Conservation (phyloP, 2,329 filamentous ascomycete species). For the Canariomyces notabilis region DNA sequence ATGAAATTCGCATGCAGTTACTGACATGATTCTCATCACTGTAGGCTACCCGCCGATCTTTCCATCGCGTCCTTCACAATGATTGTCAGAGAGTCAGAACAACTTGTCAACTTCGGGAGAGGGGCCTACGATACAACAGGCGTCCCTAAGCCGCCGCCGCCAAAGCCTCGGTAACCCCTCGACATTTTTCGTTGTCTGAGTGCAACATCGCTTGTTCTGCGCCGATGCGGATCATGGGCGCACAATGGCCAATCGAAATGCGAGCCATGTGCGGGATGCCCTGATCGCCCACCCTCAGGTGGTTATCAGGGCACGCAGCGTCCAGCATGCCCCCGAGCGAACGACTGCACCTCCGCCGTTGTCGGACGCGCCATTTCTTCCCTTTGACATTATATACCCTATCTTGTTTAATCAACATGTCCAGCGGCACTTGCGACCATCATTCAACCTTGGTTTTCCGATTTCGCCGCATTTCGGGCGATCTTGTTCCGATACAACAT, state of each 20-base stretch:
- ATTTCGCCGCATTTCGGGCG: not conserved
- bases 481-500: constrained; percentile 28
- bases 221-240: constrained; percentile 12
- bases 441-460: constrained; percentile 5
- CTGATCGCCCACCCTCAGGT: constrained; percentile 3
- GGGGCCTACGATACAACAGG: constrained; percentile 36
- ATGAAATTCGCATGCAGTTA: constrained; percentile 10
- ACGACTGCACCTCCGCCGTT: not conserved
- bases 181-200: constrained; percentile 1
- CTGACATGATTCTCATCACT: constrained; percentile 26
- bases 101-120: constrained; percentile 32
- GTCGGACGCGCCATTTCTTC: not conserved
- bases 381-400: constrained; percentile 6
- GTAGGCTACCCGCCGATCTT: constrained; percentile 7
- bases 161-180: constrained; percentile 31
- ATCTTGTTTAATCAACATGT: constrained; percentile 22
- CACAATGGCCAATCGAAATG: constrained; percentile 7
- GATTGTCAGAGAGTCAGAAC: constrained; percentile 30
- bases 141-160: constrained; percentile 34
- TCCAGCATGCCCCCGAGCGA: constrained; percentile 1
- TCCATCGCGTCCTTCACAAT: constrained; percentile 26
- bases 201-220: constrained; percentile 15
- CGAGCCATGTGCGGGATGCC: constrained; percentile 1
- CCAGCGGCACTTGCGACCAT: constrained; percentile 11
- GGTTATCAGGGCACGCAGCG: not conserved